Evolutionary conservation across 805 yeast species (phyloP), one percentile per base, ranked within the genome.

Genomic region (Hanseniaspora pseudoguilliermondii): DNA sequence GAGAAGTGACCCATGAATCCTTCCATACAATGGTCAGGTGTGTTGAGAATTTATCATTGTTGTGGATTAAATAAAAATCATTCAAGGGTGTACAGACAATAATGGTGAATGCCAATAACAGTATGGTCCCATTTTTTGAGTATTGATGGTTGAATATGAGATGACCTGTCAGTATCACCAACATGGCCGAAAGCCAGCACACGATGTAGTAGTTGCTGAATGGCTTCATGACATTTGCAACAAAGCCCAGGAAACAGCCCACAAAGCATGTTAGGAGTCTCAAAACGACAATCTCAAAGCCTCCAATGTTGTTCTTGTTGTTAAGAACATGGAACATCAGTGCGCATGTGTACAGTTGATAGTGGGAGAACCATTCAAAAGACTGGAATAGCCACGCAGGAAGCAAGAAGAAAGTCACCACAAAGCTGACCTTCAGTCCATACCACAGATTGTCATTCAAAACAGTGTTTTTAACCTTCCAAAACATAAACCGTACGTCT

Each of bases 221-320:
- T 52, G 69, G 70, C 21, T 66, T 60, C 1, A 79, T 65, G 32
- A 72, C 70, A 56, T 65, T 66, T 0, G 76, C 73, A 15, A 75
- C 71, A 69, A 78, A 76, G 0, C 75, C 80, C 74, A 77, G 74
- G 57, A 75, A 71, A 11, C 71, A 66, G 2, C 77, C 78, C n/a
- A 68, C 29, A 9, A 75, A 49, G 57, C 74, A 70, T 41, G 69
- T 69, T 0, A 63, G 15, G 0, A 70, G 21, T 59, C 79, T 64
- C n/a, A 67, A 65, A 2, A 60, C 27, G 2, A 72, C 38, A 27
- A 66, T 64, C 16, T 54, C 57, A 69, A 81, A 66, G 8, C 64
- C 69, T 16, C 72, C 71, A 9, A 72, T 64, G 42, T 69, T 70
- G 57, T 74, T 70, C 29, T 77, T 74, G 59, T 75, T 74, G 5